Percentiles rank a stretch among this genome's conserved stretches.
phyloP scores from a whole-genome alignment of 805 yeast genomes.

The Wickerhamomyces bisporus region DNA sequence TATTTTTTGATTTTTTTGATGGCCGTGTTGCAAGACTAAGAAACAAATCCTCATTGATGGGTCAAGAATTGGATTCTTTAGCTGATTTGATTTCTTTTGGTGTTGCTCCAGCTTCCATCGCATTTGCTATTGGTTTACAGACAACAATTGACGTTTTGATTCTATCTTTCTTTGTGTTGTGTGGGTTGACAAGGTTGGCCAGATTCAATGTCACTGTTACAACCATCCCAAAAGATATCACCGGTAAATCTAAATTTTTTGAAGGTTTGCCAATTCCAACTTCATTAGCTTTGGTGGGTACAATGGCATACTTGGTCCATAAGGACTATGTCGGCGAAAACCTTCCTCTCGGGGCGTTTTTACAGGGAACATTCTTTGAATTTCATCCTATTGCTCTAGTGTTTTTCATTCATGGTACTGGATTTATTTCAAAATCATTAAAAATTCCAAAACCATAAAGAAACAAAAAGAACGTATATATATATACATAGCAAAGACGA shows the following conservation, averaged over 20 bases:
- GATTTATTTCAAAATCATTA: conserved; percentile 85
- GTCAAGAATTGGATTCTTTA: conserved; percentile 94
- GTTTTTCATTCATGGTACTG: conserved; percentile 79
- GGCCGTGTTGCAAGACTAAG: conserved; percentile 96
- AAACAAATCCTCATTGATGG: conserved; percentile 88
- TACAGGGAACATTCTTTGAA: conserved; percentile 55
- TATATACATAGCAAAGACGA: background rate
- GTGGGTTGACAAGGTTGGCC: conserved; percentile 92
- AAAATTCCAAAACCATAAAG: conserved; percentile 78
- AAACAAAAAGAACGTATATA: too few relatives aligned
- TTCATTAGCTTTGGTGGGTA: conserved; percentile 64
- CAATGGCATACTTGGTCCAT: conserved; percentile 66
- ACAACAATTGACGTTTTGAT: conserved; percentile 74
- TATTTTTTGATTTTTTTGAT: conserved; percentile 93
- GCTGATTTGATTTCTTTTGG: conserved; percentile 95
- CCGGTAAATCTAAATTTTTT: conserved; percentile 85
- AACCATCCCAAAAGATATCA: conserved; percentile 81
- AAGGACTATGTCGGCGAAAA: conserved; percentile 41
- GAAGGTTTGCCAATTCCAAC: conserved; percentile 98
- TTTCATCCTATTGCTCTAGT: conserved; percentile 65
- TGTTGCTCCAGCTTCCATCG: conserved; percentile 91
- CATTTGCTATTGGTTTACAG: conserved; percentile 86
- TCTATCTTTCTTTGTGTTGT: conserved; percentile 79
- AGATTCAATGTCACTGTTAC: conserved; percentile 93
- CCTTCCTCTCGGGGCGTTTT: conserved; percentile 63